Conservation (phyloP, 371 early-diverging fungal species). For the Thermomucor indicae-seudaticae region DNA sequence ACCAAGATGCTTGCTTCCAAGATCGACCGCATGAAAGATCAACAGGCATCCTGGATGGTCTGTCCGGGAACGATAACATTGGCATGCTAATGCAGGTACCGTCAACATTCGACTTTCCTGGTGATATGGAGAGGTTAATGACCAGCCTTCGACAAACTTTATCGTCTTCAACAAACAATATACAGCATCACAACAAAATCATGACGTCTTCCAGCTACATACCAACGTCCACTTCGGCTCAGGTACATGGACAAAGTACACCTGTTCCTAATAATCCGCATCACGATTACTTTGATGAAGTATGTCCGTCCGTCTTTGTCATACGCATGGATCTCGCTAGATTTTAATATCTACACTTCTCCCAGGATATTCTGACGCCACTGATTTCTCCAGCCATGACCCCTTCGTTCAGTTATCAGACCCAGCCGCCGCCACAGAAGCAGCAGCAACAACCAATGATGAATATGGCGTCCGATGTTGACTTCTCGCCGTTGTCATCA, state of each 20-base stretch:
- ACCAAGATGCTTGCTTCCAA: too few species aligned
- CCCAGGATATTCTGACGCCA: slow-evolving; percentile 43
- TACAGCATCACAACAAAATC: background rate
- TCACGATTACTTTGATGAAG: slow-evolving; percentile 9
- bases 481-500: slow-evolving; percentile 59
- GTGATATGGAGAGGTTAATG: slow-evolving; percentile 5
- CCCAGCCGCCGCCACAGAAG: slow-evolving; percentile 21
- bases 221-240: too few species aligned
- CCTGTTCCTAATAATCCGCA: too few species aligned
- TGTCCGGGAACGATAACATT: too few species aligned
- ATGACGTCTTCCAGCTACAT: too few species aligned
- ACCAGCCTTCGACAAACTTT: background rate
- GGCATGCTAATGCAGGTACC: slow-evolving; percentile 3
- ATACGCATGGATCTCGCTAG: too few species aligned
- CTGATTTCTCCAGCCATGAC: slow-evolving; percentile 67
- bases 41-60: too few species aligned
- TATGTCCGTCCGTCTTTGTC: too few species aligned
- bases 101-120: slow-evolving; percentile 2
- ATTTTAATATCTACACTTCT: background rate
- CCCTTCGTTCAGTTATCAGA: slow-evolving; percentile 43
- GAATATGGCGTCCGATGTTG: slow-evolving; percentile 18
- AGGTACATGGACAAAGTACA: too few species aligned
- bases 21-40: too few species aligned
- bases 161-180: background rate
- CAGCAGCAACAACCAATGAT: slow-evolving; percentile 16